These are phyloP conservation scores for Trichomonas gallinae DNA, from an alignment of 208 protist species.

Conservation along the genomic window DNA sequence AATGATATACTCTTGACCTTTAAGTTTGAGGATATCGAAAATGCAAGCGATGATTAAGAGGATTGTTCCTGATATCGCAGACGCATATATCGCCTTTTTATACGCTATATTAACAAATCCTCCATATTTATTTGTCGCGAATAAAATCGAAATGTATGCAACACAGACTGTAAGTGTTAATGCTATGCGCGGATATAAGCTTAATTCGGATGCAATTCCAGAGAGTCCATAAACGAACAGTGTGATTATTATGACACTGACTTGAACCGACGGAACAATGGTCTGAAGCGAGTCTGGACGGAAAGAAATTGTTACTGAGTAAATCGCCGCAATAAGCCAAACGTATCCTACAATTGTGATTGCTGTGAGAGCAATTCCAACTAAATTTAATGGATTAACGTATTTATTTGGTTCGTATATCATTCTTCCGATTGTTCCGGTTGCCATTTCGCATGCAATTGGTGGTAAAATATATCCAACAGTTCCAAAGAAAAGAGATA, in stretches of 20 bases:
- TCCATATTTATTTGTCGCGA: not conserved
- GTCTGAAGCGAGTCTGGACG: not conserved
- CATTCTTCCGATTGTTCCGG: not conserved
- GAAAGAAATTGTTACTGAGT: not conserved
- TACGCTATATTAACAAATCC: not conserved
- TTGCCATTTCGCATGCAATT: not conserved
- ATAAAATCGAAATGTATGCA: not conserved
- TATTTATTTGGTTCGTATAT: not conserved
- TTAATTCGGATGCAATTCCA: not conserved
- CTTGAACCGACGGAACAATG: not conserved
- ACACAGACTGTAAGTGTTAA: not conserved
- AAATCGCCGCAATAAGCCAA: not conserved
- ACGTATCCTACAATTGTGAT: not conserved
- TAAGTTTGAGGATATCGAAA: not conserved
- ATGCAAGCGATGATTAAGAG: not conserved
- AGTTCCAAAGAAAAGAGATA: not conserved
- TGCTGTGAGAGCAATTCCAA: not conserved
- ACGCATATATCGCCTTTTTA: not conserved
- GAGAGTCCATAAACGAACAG: not conserved
- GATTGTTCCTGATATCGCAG: not conserved
- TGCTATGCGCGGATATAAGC: not conserved
- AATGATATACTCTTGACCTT: not conserved
- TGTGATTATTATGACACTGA: not conserved
- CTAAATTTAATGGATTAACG: not conserved
- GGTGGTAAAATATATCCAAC: not conserved